Conservation (phyloP, 2,329 filamentous ascomycete species). For the Zasmidium citrigriseum region DNA sequence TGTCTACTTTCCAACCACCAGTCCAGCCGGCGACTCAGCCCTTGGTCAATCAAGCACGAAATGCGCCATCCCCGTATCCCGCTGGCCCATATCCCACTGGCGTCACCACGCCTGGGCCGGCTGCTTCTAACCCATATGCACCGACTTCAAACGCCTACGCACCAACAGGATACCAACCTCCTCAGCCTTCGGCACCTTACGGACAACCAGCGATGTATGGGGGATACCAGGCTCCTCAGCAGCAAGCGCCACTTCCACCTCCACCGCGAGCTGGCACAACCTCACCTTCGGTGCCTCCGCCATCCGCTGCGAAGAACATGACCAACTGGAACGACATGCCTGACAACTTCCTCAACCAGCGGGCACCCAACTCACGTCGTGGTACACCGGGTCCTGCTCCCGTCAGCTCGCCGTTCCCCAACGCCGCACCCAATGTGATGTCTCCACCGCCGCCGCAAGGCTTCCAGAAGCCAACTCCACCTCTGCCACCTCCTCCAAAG, state of each 20-base stretch:
- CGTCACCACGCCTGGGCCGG: conserved; percentile 49
- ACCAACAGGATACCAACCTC: conserved; percentile 43
- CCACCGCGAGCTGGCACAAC: conserved; percentile 67
- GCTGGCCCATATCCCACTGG: too few relatives aligned
- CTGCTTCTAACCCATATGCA: conserved; percentile 52
- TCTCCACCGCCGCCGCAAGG: conserved; percentile 57
- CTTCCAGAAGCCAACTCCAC: conserved; percentile 65
- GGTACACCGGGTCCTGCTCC: conserved; percentile 69
- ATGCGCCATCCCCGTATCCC: conserved; percentile 40
- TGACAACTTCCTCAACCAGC: conserved; percentile 70
- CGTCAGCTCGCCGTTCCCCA: conserved; percentile 74
- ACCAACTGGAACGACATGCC: conserved; percentile 95
- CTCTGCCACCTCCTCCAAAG: conserved; percentile 82
- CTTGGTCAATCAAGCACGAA: conserved; percentile 36
- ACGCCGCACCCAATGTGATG: conserved; percentile 54
- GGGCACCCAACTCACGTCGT: conserved; percentile 63
- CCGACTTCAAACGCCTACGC: conserved; percentile 39
- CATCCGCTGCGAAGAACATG: conserved; percentile 69
- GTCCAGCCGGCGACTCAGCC: conserved; percentile 44
- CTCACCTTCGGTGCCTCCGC: conserved; percentile 65
- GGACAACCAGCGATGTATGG: conserved; percentile 42
- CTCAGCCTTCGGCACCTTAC: conserved; percentile 43
- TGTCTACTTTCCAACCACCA: conserved; percentile 40
- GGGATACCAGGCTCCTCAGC: conserved; percentile 45
- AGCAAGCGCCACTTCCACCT: conserved; percentile 52